Evolutionary conservation across 164 flowering plant genomes (phyloP), one percentile per base, ranked within the genome.

Genomic region (Kalanchoe fedtschenkoi): DNA sequence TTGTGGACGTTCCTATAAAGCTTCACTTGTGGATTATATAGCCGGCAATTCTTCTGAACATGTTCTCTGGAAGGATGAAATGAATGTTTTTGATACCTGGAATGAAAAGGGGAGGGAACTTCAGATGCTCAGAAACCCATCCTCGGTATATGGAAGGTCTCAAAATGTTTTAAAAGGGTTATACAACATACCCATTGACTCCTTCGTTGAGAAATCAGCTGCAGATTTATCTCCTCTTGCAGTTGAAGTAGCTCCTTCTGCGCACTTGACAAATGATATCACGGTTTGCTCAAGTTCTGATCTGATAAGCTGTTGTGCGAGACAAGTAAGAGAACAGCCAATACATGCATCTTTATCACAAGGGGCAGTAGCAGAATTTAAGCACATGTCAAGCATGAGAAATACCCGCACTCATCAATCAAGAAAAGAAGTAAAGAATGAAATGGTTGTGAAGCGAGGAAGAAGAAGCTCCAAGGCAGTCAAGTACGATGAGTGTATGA

Each of bases 381-480:
- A 24, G 3, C 56, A 26, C 56, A 13, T 51, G 16, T 24, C 56
- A 10, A 17, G 56, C 17, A 26, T 51, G 33, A 26, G 56, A 26
- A 51, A 26, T 51, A 51, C 11, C 51, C n/a, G 51, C 21, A 26
- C 26, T 51, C 56, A 8, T 17, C 28, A 6, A 17, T 30, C 17
- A 24, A 26, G 32, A 51, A 30, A 2, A 1, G 32, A 26, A 26
- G 56, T 51, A 51, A 51, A 11, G 56, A 51, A 51, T 24, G 32
- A 26, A 9, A 51, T 24, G 32, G 32, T 29, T 10, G 32, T 17
- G 4, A 51, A 51, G 14, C 24, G 56, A 51, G 32, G 56, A 29
- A 51, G 56, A 26, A 26, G 56, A 51, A 51, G 56, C 26, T 24
- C 32, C 32, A 51, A 51, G 32, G 56, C 56, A 51, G 32, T 51